Base-by-base conservation (phyloP, 352 stramenopile genomes). In the Phytophthora aleatoria region DNA sequence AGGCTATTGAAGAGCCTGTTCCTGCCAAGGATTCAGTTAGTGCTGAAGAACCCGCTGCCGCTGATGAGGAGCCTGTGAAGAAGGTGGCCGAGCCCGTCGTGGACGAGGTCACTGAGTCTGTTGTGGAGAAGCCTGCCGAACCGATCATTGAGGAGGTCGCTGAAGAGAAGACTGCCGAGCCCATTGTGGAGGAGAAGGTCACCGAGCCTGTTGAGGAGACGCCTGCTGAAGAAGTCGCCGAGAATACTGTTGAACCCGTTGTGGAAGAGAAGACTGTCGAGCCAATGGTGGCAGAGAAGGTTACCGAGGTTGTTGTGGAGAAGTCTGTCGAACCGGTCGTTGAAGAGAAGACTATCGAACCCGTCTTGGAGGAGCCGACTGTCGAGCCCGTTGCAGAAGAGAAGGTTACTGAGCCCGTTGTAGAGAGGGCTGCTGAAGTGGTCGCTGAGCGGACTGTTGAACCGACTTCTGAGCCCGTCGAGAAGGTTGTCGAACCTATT, bases 401-500 rank as follows among this genome's bases (percentile, higher is more conserved):
- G 42, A 31, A 31, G 42, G 20, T 49, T 31, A n/a, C 6, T 10
- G 42, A 49, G 9, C 5, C 35, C 10, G 10, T 41, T 15, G 12
- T 8, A 8, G 35, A 41, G 42, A 41, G n/a, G 39, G 1, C 20
- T 16, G 43, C 24, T 5, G 43, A 50, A 7, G 9, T 12, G 9
- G 15, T 36, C 27, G 26, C 16, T 27, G 44, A 50, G 26, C 11
- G 20, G 20, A 20, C 20, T 20, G 20, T 20, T 20, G 20, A 20
- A 20, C 20, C 20, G 33, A 15, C 31, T 50, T 33, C 2, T 35
- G 54, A 56, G 13, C 36, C 41, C 0, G 51, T 36, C 1, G 26
- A 60, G 41, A 48, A 50, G 38, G 47, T 48, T 48, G 42, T 28
- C 10, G 7, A 48, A 6, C 15, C n/a, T 5, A 27, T 42, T 53